Base-by-base conservation (phyloP, 2,329 filamentous ascomycete genomes). In the Aspergillus clavatus region DNA sequence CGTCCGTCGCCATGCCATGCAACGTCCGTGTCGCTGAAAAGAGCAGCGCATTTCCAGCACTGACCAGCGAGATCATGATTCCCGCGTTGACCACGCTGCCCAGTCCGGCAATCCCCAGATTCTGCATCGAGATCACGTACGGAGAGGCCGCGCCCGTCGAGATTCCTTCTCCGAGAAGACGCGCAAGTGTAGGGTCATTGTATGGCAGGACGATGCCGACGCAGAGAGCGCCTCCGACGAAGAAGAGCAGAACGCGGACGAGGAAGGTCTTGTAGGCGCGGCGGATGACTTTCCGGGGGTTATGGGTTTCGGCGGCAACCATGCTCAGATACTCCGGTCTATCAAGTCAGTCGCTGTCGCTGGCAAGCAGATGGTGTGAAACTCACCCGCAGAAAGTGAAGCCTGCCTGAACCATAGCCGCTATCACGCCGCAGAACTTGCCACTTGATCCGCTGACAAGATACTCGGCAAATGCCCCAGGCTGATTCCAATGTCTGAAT, bases 201-300 rank as follows among this genome's bases (percentile, higher is more conserved):
- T 83, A 84, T 4, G 86, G 75, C 29, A 88, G 78, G 22, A 87
- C 63, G 40, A 87, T 82, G 3, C 83, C 82, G 5, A 87, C 80
- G 16, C 77, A 80, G 2, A 89, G 73, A 0, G 84, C 80, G 1
- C 84, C 84, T 0, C 86, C 75, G 29, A 86, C 76, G 67, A 88
- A 89, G 65, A 89, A 89, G 12, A 78, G 68, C 0, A 82, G 80
- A 26, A 89, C 71, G 14, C 86, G 82, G 66, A 84, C 87, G 61
- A 87, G 86, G 2, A 89, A 83, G 45, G 83, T 80, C 46, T 85
- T 84, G 66, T 82, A 88, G 1, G 86, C 86, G 16, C 77, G 79
- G 0, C 83, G 84, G 67, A 90, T 80, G 19, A 82, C 76, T 14
- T 69, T 71, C 4, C 83, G 78, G 0, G 84, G 84, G 50, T 84